phyloP scores from a whole-genome alignment of 352 stramenopile species.

The Halophytophthora polymorphica region DNA sequence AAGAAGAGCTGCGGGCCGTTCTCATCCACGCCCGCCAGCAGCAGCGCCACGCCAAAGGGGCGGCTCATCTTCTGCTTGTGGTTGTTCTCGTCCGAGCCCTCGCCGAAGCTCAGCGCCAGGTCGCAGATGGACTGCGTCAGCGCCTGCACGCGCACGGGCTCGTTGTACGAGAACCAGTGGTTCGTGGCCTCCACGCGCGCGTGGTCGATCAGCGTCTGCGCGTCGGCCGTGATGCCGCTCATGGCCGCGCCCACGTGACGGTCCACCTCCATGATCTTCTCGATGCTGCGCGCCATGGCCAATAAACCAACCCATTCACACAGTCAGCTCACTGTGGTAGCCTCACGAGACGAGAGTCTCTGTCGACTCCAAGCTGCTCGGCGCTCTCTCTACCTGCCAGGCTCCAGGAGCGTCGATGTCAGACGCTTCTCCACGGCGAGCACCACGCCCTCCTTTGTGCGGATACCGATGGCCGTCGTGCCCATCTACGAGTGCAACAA shows the following conservation, averaged over 20 bases:
- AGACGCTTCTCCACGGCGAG: conserved; percentile 99
- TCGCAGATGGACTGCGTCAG: conserved; percentile 99
- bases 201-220: conserved; percentile 98
- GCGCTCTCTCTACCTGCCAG: conserved; percentile 53
- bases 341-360: too few species aligned
- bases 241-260: conserved; percentile 97
- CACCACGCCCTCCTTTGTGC: conserved; percentile 97
- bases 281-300: conserved; percentile 78
- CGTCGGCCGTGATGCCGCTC: conserved; percentile 98
- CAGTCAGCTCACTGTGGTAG: conserved; percentile 2
- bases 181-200: conserved; percentile 98
- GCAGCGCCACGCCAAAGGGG: conserved; percentile 98
- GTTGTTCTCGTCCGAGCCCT: conserved; percentile 91
- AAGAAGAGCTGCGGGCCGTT: conserved; percentile 94
- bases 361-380: too few species aligned
- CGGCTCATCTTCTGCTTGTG: conserved; percentile 98
- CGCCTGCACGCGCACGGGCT: conserved; percentile 97
- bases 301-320: neutral
- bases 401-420: conserved; percentile 95
- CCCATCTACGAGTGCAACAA: conserved; percentile 77
- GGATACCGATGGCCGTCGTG: conserved; percentile 97
- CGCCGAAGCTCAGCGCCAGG: conserved; percentile 95
- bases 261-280: conserved; percentile 99
- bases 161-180: conserved; percentile 98
- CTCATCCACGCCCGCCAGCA: conserved; percentile 96